A percentile compares a stretch with the other conserved stretches of the same genome.
phyloP scores from a whole-genome alignment of 2,329 filamentous ascomycete genomes.

The Cryoendolithus antarcticus region DNA sequence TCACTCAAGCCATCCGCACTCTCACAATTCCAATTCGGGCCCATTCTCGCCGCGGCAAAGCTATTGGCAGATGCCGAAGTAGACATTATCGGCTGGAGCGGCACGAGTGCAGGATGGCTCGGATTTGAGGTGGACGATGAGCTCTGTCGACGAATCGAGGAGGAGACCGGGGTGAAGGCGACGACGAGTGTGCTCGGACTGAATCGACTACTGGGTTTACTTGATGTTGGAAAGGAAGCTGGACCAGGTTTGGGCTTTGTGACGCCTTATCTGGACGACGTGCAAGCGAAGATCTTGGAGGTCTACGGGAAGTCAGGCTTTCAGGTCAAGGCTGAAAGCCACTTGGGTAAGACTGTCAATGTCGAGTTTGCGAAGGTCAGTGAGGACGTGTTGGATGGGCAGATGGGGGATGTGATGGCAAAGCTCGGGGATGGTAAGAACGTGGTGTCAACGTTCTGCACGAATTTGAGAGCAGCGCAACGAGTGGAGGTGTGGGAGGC shows the following conservation, averaged over 20 bases:
- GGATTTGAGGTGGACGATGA: slow-evolving; percentile 22
- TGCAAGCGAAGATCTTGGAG: slow-evolving; percentile 26
- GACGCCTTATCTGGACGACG: slow-evolving; percentile 31
- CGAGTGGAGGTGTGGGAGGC: slow-evolving; percentile 28
- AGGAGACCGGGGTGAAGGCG: slow-evolving; percentile 25
- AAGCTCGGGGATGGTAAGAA: slow-evolving; percentile 16
- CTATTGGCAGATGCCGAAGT: slow-evolving; percentile 22
- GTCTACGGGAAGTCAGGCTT: slow-evolving; percentile 25
- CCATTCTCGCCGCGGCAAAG: slow-evolving; percentile 17
- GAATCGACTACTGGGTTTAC: slow-evolving; percentile 22
- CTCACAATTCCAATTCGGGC: slow-evolving; percentile 22
- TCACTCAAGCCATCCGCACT: slow-evolving; percentile 22
- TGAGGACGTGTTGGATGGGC: slow-evolving; percentile 19
- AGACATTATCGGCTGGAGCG: slow-evolving; percentile 21
- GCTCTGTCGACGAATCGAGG: slow-evolving; percentile 27
- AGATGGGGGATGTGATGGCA: slow-evolving; percentile 18
- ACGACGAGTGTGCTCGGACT: slow-evolving; percentile 32
- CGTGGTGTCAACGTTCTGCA: slow-evolving; percentile 32
- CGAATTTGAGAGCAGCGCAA: slow-evolving; percentile 31
- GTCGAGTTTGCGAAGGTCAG: slow-evolving; percentile 26
- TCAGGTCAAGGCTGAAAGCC: slow-evolving; percentile 21
- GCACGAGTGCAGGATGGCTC: slow-evolving; percentile 17
- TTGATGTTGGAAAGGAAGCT: slow-evolving; percentile 11
- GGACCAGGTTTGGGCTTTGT: slow-evolving; percentile 24
- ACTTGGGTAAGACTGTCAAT: slow-evolving; percentile 28